Evolutionary conservation across 2,329 filamentous ascomycete genomes (phyloP), one percentile per base, ranked within the genome.

Genomic region (Dactylella cylindrospora): DNA sequence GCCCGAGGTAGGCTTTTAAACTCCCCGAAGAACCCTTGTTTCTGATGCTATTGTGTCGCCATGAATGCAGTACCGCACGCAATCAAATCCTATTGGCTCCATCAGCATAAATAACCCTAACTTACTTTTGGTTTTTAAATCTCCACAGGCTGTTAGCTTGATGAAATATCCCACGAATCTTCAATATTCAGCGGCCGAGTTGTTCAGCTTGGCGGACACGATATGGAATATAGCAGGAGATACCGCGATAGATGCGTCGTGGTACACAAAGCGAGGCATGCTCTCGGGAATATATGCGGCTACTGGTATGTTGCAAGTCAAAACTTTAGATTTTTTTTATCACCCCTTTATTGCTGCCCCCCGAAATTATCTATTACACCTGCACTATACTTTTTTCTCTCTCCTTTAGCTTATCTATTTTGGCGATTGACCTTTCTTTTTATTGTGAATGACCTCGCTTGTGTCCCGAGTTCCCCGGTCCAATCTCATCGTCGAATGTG

Each of bases 201-300:
- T 98, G 3, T 84, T 86, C 33, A 77, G 80, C 43, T 81, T 98
- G 3, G 81, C 86, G n/a, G 91, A 96, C 72, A 93, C 98, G 73
- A 94, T 98, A 45, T 88, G 86, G 79, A 90, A 86, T 70, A 81
- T 95, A 3, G 82, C 91, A 0, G 88, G 89, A 44, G 93, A 97
- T 73, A 78, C 76, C 17, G 80, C 84, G 17, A 87, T 96, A 61
- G 90, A 97, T 73, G 80, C 82, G 3, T 84, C 83, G 3, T 98
- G 93, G 93, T 98, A 98, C 68, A 84, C 83, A 1, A 86, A 85
- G 71, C 78, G 84, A 2, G 78, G 82, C 6, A 79, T 77, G 0
- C 72, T 88, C 19, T 78, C 81, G 0, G 78, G 79, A 1, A 78
- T 87, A n/a, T 88, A 87, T 70, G 88, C 88, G 45, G 82, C 84